Conservation (phyloP, 805 yeast genomes). For the Citeromyces matritensis region DNA sequence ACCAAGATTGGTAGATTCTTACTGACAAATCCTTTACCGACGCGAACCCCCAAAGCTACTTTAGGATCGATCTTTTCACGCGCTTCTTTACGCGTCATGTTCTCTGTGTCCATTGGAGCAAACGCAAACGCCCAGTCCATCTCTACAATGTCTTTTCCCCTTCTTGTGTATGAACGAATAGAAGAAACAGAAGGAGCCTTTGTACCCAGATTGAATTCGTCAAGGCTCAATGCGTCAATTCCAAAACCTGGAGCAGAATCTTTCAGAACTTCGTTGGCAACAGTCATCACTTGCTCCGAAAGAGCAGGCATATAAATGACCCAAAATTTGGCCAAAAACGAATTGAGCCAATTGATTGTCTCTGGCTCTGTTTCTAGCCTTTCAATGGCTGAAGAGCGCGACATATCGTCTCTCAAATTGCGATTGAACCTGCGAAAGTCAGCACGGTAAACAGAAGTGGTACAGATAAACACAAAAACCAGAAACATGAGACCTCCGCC, state of each 20-base stretch:
- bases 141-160: slow-evolving; percentile 53
- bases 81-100: slow-evolving; percentile 67
- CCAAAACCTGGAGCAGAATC: slow-evolving; percentile 76
- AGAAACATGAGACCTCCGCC: slow-evolving; percentile 56
- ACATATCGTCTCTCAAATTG: slow-evolving; percentile 63
- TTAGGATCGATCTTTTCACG: slow-evolving; percentile 63
- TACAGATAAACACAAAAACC: slow-evolving; percentile 38
- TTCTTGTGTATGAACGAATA: slow-evolving; percentile 58
- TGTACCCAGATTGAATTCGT: slow-evolving; percentile 68
- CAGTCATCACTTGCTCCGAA: slow-evolving; percentile 56
- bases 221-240: slow-evolving; percentile 57
- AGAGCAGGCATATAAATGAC: slow-evolving; percentile 79
- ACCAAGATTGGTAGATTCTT: slow-evolving; percentile 66
- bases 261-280: slow-evolving; percentile 52
- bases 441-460: slow-evolving; percentile 53
- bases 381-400: slow-evolving; percentile 47
- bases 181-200: slow-evolving; percentile 67
- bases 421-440: slow-evolving; percentile 68
- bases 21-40: slow-evolving; percentile 71
- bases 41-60: slow-evolving; percentile 65
- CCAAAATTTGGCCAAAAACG: slow-evolving; percentile 72
- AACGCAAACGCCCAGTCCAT: slow-evolving; percentile 79
- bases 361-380: slow-evolving; percentile 48
- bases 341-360: slow-evolving; percentile 72
- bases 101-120: slow-evolving; percentile 71